Conservation (phyloP, 2,329 filamentous ascomycete species). For the Ramularia collo-cygni region DNA sequence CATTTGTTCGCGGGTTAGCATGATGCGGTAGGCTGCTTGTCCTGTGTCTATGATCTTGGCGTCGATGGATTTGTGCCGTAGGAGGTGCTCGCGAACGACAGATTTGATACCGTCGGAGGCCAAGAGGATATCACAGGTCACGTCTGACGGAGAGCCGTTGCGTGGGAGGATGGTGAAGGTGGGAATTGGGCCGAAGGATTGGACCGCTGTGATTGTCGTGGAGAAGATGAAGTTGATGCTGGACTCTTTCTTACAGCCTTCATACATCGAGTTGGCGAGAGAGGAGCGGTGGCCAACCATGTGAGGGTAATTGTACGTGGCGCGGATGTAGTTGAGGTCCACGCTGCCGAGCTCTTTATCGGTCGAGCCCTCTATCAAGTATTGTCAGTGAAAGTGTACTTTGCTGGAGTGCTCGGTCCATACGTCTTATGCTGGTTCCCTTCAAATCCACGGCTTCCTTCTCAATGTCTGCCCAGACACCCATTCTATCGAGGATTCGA, state of each 20-base stretch:
- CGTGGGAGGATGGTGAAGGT: slow-evolving; percentile 55
- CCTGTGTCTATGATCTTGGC: slow-evolving; percentile 61
- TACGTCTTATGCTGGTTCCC: slow-evolving; percentile 65
- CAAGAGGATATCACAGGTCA: slow-evolving; percentile 44
- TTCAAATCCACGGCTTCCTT: slow-evolving; percentile 63
- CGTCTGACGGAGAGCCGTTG: slow-evolving; percentile 45
- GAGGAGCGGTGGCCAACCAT: slow-evolving; percentile 73
- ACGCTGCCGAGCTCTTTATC: slow-evolving; percentile 66
- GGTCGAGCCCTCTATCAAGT: slow-evolving; percentile 53
- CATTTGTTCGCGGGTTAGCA: slow-evolving; percentile 64
- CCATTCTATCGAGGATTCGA: slow-evolving; percentile 64
- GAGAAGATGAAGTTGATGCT: slow-evolving; percentile 64
- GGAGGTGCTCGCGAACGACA: slow-evolving; percentile 44
- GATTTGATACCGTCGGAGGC: slow-evolving; percentile 46
- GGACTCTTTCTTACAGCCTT: slow-evolving; percentile 59
- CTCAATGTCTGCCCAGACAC: slow-evolving; percentile 65
- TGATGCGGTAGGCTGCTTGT: slow-evolving; percentile 73
- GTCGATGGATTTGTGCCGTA: slow-evolving; percentile 45
- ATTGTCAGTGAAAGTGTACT: too few relatives aligned
- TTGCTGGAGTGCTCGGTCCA: slow-evolving; percentile 18
- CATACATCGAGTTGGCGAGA: slow-evolving; percentile 61
- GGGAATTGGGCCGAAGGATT: slow-evolving; percentile 54
- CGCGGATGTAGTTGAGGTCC: slow-evolving; percentile 58
- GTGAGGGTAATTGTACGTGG: slow-evolving; percentile 67
- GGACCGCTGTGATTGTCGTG: slow-evolving; percentile 49